A percentile compares a stretch with the other conserved stretches of the same genome.
These are phyloP conservation scores for Coemansia sp. DNA, from an alignment of 192 early-diverging fungal genomes.

Conservation along the genomic window DNA sequence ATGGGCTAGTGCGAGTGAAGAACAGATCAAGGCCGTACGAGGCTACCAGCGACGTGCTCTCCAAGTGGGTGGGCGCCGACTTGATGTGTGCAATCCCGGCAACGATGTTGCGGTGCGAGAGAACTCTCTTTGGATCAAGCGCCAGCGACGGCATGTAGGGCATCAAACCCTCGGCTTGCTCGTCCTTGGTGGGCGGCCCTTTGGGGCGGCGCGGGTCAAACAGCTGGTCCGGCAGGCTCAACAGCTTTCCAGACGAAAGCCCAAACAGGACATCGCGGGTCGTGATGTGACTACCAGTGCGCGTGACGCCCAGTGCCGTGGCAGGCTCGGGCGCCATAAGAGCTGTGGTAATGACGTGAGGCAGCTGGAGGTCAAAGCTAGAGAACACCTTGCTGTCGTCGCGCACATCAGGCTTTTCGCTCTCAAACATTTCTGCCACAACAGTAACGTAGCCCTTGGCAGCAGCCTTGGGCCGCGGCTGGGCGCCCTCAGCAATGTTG, in stretches of 20 bases:
- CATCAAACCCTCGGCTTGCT: constrained; percentile 85
- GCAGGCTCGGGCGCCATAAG: constrained; percentile 75
- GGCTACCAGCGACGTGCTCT: constrained; percentile 89
- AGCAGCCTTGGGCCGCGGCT: constrained; percentile 7
- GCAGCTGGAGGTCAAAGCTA: constrained; percentile 65
- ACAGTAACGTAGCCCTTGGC: constrained; percentile 75
- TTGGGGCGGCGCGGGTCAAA: constrained; percentile 83
- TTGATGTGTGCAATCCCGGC: constrained; percentile 64
- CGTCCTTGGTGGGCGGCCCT: constrained; percentile 63
- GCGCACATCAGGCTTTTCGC: constrained; percentile 63
- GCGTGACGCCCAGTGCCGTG: constrained; percentile 77
- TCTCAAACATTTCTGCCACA: constrained; percentile 86
- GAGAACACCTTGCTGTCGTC: constrained; percentile 72
- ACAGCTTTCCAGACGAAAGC: constrained; percentile 39
- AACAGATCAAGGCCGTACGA: constrained; percentile 92
- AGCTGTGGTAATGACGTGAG: constrained; percentile 69
- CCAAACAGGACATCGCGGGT: constrained; percentile 76
- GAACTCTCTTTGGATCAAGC: constrained; percentile 72
- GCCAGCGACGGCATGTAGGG: constrained; percentile 71
- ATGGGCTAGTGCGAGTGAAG: constrained; percentile 77
- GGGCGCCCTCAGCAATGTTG: constrained; percentile 6
- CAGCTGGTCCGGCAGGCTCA: constrained; percentile 54
- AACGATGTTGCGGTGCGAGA: constrained; percentile 68
- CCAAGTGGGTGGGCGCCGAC: constrained; percentile 76
- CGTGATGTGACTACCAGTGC: constrained; percentile 82